phyloP scores from a whole-genome alignment of 257 asterid genomes.

The Gynochthodes officinalis region DNA sequence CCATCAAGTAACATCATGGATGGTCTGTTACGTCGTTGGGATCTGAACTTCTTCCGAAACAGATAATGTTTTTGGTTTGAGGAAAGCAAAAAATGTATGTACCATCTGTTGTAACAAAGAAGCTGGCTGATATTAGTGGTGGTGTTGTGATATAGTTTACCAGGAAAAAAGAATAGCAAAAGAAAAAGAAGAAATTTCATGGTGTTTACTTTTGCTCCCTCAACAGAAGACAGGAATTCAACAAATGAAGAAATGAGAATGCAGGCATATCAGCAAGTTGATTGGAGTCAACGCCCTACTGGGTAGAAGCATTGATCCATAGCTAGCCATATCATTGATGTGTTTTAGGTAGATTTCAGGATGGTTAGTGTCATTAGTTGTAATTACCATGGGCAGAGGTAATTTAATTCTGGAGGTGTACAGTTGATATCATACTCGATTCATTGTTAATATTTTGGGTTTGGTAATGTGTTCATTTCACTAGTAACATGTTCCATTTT shows the following conservation, averaged over 20 bases:
- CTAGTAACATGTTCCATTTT: background rate
- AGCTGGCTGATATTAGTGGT: conserved; percentile 8
- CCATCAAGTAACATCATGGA: conserved; percentile 61
- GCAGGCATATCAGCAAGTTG: background rate
- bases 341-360: conserved; percentile 11
- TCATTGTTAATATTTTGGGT: background rate
- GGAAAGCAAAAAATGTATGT: background rate
- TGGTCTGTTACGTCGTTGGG: conserved; percentile 87
- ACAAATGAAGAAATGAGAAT: background rate
- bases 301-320: background rate
- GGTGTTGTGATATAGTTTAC: conserved; percentile 10
- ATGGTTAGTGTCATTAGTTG: conserved; percentile 10
- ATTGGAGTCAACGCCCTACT: background rate
- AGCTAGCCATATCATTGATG: background rate
- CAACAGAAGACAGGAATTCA: background rate
- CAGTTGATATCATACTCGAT: conserved; percentile 3
- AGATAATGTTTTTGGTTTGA: conserved; percentile 34
- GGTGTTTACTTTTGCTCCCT: background rate
- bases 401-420: conserved; percentile 3
- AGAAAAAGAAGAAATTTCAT: conserved; percentile 13
- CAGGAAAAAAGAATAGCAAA: background rate
- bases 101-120: conserved; percentile 12
- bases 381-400: conserved; percentile 7
- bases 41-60: conserved; percentile 65
- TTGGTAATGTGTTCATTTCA: background rate